Conservation (phyloP, 139 green algal genomes). For the Tetradesmus obliquus region DNA sequence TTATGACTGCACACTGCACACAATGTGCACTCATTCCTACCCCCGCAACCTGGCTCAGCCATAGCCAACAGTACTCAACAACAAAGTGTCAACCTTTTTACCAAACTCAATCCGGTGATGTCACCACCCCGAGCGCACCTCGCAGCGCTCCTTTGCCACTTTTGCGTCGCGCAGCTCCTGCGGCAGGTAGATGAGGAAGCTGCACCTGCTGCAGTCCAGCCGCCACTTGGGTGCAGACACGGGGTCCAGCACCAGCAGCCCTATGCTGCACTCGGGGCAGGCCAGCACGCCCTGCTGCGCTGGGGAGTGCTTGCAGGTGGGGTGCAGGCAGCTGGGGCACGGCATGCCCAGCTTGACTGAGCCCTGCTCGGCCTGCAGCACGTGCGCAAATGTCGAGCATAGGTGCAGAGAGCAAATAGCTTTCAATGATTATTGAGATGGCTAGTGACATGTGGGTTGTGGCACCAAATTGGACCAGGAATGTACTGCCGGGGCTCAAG, state of each 20-base stretch:
- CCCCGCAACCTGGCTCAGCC: too few species aligned
- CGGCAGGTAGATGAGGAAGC: conserved; percentile 88
- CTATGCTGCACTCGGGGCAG: conserved; percentile 74
- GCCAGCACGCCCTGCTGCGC: conserved; percentile 51
- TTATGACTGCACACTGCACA: too few species aligned
- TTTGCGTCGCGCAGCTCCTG: conserved; percentile 74
- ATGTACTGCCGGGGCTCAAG: neutral
- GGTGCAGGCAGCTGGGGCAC: conserved; percentile 85
- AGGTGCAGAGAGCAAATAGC: too few species aligned
- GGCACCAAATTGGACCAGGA: too few species aligned
- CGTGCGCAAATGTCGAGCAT: too few species aligned
- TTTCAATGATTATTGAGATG: too few species aligned
- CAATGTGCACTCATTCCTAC: too few species aligned
- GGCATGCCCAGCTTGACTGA: conserved; percentile 77
- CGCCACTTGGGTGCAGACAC: conserved; percentile 82
- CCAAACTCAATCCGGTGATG: too few species aligned
- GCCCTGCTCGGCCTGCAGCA: conserved; percentile 42
- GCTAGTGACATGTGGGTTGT: too few species aligned
- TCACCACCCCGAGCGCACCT: conserved; percentile 48
- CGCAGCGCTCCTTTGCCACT: conserved; percentile 64
- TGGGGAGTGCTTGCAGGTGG: conserved; percentile 75
- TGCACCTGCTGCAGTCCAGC: conserved; percentile 86
- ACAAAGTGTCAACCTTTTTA: too few species aligned
- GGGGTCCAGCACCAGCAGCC: conserved; percentile 86
- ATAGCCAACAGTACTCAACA: too few species aligned